Evolutionary conservation across 768 basidiomycete species (phyloP).

Genomic region (Leccinum uliginosum): DNA sequence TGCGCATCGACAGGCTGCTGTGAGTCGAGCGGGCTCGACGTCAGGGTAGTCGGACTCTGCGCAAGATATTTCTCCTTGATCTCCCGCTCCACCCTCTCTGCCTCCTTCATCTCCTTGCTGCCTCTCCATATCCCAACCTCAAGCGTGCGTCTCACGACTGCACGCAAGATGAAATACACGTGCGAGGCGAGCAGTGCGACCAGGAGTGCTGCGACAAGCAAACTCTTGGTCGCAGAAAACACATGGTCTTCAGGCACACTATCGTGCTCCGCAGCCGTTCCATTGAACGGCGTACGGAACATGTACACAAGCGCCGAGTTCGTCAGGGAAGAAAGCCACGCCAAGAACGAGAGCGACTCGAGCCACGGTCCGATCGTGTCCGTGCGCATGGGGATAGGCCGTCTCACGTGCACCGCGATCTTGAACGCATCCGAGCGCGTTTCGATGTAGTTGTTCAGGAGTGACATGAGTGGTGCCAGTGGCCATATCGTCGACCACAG

Average conservation of each 20-base stretch:
- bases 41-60: constrained; percentile 11
- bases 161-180: constrained; percentile 68
- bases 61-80: constrained; percentile 43
- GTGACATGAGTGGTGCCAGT: constrained; percentile 81
- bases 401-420: constrained; percentile 77
- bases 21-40: background rate
- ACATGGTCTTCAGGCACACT: constrained; percentile 14
- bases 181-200: constrained; percentile 85
- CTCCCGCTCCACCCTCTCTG: constrained; percentile 51
- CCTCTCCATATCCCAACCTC: constrained; percentile 76
- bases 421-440: constrained; percentile 94
- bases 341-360: constrained; percentile 78
- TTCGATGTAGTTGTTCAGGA: constrained; percentile 92
- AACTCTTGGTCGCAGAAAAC: constrained; percentile 39
- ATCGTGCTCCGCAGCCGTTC: background rate
- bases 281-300: constrained; percentile 53
- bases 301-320: constrained; percentile 91
- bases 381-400: constrained; percentile 82
- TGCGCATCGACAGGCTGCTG: background rate
- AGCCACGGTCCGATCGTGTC: constrained; percentile 96
- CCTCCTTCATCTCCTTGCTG: constrained; percentile 58
- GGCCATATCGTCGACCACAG: constrained; percentile 96
- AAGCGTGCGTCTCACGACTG: constrained; percentile 60
- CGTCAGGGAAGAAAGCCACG: constrained; percentile 85
- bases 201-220: constrained; percentile 61